phyloP scores from a whole-genome alignment of 306 rosid genomes.

The Vigna unguiculata region DNA sequence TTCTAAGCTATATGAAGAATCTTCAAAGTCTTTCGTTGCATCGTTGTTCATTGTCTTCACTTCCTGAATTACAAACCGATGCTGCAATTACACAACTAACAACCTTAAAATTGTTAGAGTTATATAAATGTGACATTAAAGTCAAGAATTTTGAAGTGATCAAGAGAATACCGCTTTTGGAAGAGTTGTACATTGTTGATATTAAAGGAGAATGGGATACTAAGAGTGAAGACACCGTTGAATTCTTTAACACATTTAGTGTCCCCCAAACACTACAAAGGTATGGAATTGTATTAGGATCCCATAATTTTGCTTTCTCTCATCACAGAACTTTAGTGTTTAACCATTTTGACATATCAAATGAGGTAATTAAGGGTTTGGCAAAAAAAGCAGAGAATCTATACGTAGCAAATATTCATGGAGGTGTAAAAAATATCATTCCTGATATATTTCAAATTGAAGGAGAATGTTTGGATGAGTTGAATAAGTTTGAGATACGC shows the following conservation, averaged over 20 bases:
- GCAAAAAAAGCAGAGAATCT: background rate
- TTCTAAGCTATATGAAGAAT: conserved; percentile 1
- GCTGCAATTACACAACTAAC: background rate
- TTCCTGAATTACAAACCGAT: conserved; percentile 10
- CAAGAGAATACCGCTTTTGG: background rate
- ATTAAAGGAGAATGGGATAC: background rate
- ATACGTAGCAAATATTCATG: background rate
- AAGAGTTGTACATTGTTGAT: conserved; percentile 10
- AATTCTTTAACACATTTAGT: background rate
- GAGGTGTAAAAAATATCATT: background rate
- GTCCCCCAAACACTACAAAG: background rate
- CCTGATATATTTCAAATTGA: conserved; percentile 23
- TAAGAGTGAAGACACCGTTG: too few species aligned
- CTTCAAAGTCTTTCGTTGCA: conserved; percentile 24
- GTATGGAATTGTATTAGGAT: background rate
- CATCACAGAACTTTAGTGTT: background rate
- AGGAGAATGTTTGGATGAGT: conserved; percentile 28
- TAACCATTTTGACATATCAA: background rate
- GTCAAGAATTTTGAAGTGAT: background rate
- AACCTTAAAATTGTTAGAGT: conserved; percentile 14
- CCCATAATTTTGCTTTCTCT: accelerated
- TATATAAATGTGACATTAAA: background rate
- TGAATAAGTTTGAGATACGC: background rate
- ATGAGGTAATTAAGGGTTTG: background rate
- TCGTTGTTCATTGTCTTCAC: background rate